These are phyloP conservation scores for Colletotrichum lentis DNA, from an alignment of 2,329 filamentous ascomycete genomes.

Conservation along the genomic window DNA sequence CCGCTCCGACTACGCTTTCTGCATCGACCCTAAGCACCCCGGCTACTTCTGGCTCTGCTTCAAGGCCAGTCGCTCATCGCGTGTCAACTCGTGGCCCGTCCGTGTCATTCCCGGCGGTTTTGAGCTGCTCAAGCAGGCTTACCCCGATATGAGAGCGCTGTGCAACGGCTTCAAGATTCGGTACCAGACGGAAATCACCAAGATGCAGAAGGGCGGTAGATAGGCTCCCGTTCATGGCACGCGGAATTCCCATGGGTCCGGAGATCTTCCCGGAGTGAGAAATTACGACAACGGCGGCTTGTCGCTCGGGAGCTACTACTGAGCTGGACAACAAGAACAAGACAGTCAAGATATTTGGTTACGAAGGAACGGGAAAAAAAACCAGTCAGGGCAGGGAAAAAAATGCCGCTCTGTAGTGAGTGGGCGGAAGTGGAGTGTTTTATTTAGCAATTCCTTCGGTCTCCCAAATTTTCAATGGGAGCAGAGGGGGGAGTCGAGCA, in stretches of 20 bases:
- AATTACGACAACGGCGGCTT: background rate
- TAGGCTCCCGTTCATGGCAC: slow-evolving; percentile 19
- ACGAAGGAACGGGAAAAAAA: background rate
- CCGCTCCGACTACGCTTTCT: slow-evolving; percentile 94
- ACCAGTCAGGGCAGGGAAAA: background rate
- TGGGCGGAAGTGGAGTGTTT: background rate
- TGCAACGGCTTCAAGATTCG: slow-evolving; percentile 97
- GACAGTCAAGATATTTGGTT: background rate
- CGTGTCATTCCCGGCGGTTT: slow-evolving; percentile 93
- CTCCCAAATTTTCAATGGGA: background rate
- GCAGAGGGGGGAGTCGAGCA: slow-evolving; percentile 3
- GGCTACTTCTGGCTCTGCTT: slow-evolving; percentile 97
- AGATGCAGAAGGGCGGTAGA: slow-evolving; percentile 55
- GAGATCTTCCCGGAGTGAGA: background rate
- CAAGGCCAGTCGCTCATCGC: slow-evolving; percentile 82
- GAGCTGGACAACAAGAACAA: slow-evolving; percentile 4
- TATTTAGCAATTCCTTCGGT: slow-evolving; percentile 11
- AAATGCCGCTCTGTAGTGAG: background rate
- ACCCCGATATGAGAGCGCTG: slow-evolving; percentile 92
- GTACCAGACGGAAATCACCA: slow-evolving; percentile 71
- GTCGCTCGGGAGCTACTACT: slow-evolving; percentile 6
- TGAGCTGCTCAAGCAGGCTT: slow-evolving; percentile 85
- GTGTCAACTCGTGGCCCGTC: slow-evolving; percentile 81
- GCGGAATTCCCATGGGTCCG: background rate
- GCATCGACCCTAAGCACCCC: slow-evolving; percentile 88